Base-by-base conservation (phyloP, 2,329 filamentous ascomycete genomes). In the Phyllosticta citriasiana region DNA sequence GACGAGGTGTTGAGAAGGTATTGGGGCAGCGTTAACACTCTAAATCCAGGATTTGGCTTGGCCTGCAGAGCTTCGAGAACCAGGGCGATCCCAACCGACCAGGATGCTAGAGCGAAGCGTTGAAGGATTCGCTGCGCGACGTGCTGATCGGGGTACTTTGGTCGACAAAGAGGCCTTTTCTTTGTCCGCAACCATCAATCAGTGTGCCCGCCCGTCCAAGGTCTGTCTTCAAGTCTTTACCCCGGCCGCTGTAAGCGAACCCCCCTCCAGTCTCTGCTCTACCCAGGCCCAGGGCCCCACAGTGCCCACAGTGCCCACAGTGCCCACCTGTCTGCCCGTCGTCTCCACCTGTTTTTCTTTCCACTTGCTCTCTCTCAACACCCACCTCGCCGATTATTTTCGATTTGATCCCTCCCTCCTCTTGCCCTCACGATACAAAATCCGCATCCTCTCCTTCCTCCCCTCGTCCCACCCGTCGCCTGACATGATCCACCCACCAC, bases 21-120 rank as follows among this genome's bases (percentile, higher is more conserved):
- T 61, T 57, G 60, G 60, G 60, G 55, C 60, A 55, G 59, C 54
- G 55, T 53, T 53, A 33, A 61, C 60, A 61, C 55, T 61, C 60
- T 61, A 61, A 61, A 61, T 61, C 57, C 55, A 57, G 25, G 50
- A 25, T 55, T 47, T 51, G 60, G 60, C 55, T 57, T 57, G 60
- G 60, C 60, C 25, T 61, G 59, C 59, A 57, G 54, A 55, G 50
- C 54, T 47, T 61, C 53, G 33, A 30, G 55, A 61, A 61, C 50
- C 33, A 57, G 55, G 55, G 51, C 60, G 60, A 61, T 57, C 59
- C 59, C 59, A 61, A 57, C 59, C 59, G 59, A 61, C 59, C 51
- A 53, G 33, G 33, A 53, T 52, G 50, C 60, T 54, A 57, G 60
- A 27, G 40, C 30, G 50, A 30, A 55, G 60, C 60, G 60, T 61